Evolutionary conservation across 352 stramenopile genomes (phyloP), one percentile per base, ranked within the genome.

Genomic region (Phytophthora fragariae): DNA sequence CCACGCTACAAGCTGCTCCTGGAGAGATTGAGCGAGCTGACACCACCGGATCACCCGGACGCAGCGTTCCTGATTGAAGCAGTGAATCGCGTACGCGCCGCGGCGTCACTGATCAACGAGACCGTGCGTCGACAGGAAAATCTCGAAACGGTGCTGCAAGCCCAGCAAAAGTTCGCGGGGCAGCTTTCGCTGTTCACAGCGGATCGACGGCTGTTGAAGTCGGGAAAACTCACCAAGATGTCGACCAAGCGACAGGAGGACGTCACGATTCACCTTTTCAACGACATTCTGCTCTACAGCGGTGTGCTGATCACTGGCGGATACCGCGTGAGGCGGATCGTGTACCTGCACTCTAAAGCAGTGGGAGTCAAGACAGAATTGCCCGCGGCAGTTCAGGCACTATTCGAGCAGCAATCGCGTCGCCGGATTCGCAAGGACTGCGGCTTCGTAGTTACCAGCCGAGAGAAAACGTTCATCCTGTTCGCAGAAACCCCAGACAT

Each of bases 1-100:
- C 94, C 94, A 19, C 82, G 93, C 1, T 98, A 98, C 76, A 97
- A 97, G 55, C 62, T 98, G 31, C 72, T 98, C 4, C 72, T 98
- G 0, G 81, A 96, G 69, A 80, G 90, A 9, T 75, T 98, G 5
- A 77, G 83, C 24, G 79, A 97, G 66, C 78, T 92, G 63, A 98
- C 94, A 0, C 69, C 68, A 0, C 49, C 62, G 3, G 79, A 76
- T 10, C 85, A 97, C 57, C 73, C 77, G 0, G 91, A 98, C 44
- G 75, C 84, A n/a, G 49, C 64, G 1, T 90, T 89, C 29, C 69
- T 98, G 17, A 74, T 62, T 1, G 79, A 89, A 49, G 88, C 90
- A 0, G 86, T 95, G 19, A 67, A 76, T 11, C 75, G 88, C 7
- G 76, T 96, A 47, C 82, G 82, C 49, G 65, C 79, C 44, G 83